Percentiles rank a stretch among this genome's conserved stretches.
These are phyloP conservation scores for Boletus eberwhitei DNA, from an alignment of 768 basidiomycete species.

Conservation along the genomic window DNA sequence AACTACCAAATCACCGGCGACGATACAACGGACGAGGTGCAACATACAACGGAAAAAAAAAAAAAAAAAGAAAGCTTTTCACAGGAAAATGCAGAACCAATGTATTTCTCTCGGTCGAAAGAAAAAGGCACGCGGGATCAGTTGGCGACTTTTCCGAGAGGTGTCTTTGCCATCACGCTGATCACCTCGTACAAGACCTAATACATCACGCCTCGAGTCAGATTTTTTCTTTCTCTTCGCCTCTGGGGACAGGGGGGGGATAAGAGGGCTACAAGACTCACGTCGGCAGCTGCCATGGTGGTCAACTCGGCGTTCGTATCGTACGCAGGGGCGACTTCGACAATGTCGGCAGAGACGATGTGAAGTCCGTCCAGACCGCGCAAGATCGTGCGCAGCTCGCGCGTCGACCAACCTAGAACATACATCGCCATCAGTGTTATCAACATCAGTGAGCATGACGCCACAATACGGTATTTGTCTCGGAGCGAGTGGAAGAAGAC, in stretches of 20 bases:
- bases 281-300: slow-evolving; percentile 61
- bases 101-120: not conserved
- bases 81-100: not conserved
- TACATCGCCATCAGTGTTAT: not conserved
- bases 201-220: slow-evolving; percentile 15
- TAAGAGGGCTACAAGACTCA: slow-evolving; percentile 27
- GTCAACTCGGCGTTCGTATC: slow-evolving; percentile 65
- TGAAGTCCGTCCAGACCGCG: slow-evolving; percentile 71
- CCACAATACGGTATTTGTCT: no score
- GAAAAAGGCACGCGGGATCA: not conserved
- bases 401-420: slow-evolving; percentile 60
- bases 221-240: not conserved
- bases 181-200: slow-evolving; percentile 76
- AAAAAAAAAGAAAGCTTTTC: not conserved
- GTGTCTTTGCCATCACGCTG: slow-evolving; percentile 78
- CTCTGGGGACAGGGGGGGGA: no score
- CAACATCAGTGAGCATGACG: not conserved
- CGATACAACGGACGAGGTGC: no score
- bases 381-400: slow-evolving; percentile 74
- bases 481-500: no score
- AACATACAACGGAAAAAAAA: not conserved
- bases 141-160: slow-evolving; percentile 54
- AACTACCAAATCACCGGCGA: not conserved
- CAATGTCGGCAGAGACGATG: slow-evolving; percentile 79
- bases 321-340: slow-evolving; percentile 83